phyloP scores from a whole-genome alignment of 805 yeast genomes.

The Pichia gijzeniarum region DNA sequence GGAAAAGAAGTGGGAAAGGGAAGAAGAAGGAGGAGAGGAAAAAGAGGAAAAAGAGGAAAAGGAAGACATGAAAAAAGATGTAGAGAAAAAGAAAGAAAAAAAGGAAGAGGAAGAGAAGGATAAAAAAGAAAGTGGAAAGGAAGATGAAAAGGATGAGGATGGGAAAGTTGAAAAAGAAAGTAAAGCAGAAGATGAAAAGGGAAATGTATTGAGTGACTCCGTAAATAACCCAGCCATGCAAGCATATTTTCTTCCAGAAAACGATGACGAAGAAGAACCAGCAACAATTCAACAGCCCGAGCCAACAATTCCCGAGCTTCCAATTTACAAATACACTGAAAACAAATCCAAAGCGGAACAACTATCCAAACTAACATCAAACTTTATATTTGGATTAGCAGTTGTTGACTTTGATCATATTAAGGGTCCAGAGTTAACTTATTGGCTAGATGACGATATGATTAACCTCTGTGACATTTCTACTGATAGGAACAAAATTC shows the following conservation, averaged over 20 bases:
- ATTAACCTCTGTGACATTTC: background rate
- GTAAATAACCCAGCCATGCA: background rate
- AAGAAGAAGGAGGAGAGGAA: too few relatives aligned
- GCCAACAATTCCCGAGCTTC: background rate
- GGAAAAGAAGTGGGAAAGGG: too few relatives aligned
- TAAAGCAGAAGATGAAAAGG: background rate
- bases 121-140: background rate
- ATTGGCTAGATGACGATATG: constrained; percentile 54
- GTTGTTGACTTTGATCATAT: constrained; percentile 88
- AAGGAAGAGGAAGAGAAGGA: background rate
- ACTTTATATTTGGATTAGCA: constrained; percentile 70
- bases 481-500: background rate
- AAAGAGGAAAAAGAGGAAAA: background rate
- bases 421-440: constrained; percentile 93
- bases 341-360: constrained; percentile 3
- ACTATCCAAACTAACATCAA: constrained; percentile 6
- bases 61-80: background rate
- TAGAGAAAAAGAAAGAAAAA: background rate
- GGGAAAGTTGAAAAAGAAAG: background rate
- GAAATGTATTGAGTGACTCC: background rate
- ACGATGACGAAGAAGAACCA: background rate
- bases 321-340: constrained; percentile 9
- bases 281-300: background rate
- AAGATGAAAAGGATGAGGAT: background rate
- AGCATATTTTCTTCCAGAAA: background rate